These are phyloP conservation scores for Peronosclerospora sorghi DNA, from an alignment of 352 stramenopile species.

Conservation along the genomic window DNA sequence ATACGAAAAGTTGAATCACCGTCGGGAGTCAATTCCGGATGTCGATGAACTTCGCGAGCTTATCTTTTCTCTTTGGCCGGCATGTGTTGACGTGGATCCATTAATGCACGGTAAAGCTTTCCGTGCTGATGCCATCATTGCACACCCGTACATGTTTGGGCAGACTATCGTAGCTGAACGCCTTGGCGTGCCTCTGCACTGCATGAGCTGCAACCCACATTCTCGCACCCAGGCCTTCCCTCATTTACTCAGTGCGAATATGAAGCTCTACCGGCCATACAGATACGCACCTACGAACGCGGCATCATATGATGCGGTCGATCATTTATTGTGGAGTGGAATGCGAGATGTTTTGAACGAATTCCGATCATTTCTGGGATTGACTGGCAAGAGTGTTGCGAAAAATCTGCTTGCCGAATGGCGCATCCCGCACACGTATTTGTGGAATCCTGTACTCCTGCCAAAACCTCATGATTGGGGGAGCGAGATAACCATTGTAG, in stretches of 20 bases:
- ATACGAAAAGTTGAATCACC: conserved; percentile 18
- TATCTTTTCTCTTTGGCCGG: conserved; percentile 49
- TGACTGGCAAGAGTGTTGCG: conserved; percentile 27
- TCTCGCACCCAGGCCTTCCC: conserved; percentile 50
- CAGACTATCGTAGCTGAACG: conserved; percentile 53
- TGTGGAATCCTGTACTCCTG: conserved; percentile 53
- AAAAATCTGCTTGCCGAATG: conserved; percentile 35
- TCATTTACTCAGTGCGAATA: conserved; percentile 33
- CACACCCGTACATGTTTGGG: conserved; percentile 51
- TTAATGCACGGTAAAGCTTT: conserved; percentile 31
- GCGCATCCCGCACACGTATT: conserved; percentile 56
- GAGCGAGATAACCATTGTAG: conserved; percentile 39
- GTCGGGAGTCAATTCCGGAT: conserved; percentile 29
- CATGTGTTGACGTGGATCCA: conserved; percentile 37
- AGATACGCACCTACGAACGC: conserved; percentile 33
- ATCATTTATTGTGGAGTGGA: conserved; percentile 38
- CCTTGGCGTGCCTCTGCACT: conserved; percentile 64
- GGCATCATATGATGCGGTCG: conserved; percentile 42
- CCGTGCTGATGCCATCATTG: conserved; percentile 60
- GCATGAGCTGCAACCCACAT: conserved; percentile 38
- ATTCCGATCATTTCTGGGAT: conserved; percentile 43
- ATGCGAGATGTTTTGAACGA: conserved; percentile 37
- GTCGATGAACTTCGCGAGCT: conserved; percentile 40
- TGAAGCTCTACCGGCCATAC: conserved; percentile 35
- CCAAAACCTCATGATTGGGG: conserved; percentile 54